Evolutionary conservation across 2,329 filamentous ascomycete genomes (phyloP), one percentile per base, ranked within the genome.

Genomic region (Alternaria sp.): DNA sequence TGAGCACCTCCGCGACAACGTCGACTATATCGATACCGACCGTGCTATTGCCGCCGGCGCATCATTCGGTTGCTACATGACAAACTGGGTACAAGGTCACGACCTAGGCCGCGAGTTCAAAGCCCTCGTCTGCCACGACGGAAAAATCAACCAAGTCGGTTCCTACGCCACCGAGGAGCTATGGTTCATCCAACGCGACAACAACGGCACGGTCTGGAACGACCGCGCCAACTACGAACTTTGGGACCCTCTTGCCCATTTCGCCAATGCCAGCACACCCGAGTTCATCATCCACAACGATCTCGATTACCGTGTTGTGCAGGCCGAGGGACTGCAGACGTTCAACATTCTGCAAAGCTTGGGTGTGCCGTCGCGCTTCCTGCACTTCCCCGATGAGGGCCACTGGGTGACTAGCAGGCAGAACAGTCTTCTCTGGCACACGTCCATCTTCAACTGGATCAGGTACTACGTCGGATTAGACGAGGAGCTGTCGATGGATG

Each of bases 381-480:
- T 97, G 70, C 90, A 89, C 43, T 97, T 96, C 77, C 92, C 93
- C 0, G 92, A 92, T 74, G 91, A 93, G 79, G 87, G 88, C 23
- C 90, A 92, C 70, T 91, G 93, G 92, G 93, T 97, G 2, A 77
- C 96, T 54, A 96, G 96, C 76, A 91, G 91, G 0, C 94, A 97
- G 79, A 98, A 98, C 77, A 92, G 90, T 6, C 81, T 97, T 15
- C 86, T 96, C 17, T 98, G 95, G 95, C 93, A 97, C 73, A 87
- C 86, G 59, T 61, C 61, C 21, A 78, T 79, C 28, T 79, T 79
- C 57, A 78, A 79, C 56, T 79, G 76, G 77, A 75, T 79, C 17
- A 72, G 67, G 57, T 77, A 74, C 58, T 79, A 71, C 62, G 72
- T 71, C 12, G 75, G 75, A 0, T 47, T 71, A 26, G 77, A 78